phyloP scores from a whole-genome alignment of 1,284 basidiomycete species.

The Tremellales sp. region DNA sequence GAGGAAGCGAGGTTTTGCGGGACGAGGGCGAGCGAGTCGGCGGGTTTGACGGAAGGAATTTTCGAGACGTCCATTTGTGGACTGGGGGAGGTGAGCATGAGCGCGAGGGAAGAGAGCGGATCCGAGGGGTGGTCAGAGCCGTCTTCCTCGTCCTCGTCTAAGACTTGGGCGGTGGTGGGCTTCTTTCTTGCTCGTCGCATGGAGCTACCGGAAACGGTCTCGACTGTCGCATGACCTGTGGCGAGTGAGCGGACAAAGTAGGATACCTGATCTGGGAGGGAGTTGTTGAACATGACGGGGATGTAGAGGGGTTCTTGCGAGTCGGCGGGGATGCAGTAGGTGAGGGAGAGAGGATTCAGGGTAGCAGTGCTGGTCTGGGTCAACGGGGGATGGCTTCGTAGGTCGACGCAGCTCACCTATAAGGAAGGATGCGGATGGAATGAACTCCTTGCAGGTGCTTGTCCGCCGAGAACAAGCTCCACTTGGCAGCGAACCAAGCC shows the following conservation, averaged over 20 bases:
- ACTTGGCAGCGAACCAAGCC: conserved; percentile 9
- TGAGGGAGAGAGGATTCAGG: conserved; percentile 45
- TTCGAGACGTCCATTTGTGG: conserved; percentile 48
- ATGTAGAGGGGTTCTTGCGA: conserved; percentile 37
- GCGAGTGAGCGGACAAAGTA: conserved; percentile 74
- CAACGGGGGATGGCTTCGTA: background rate
- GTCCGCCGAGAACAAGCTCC: conserved; percentile 14
- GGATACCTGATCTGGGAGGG: conserved; percentile 65
- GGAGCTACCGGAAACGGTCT: conserved; percentile 22
- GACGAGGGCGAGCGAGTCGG: conserved; percentile 37
- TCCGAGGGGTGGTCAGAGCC: conserved; percentile 53
- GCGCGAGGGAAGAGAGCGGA: conserved; percentile 29
- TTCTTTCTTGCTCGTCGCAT: conserved; percentile 25
- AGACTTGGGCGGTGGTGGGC: conserved; percentile 18
- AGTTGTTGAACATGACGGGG: conserved; percentile 76
- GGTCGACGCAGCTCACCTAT: conserved; percentile 17
- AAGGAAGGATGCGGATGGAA: conserved; percentile 42
- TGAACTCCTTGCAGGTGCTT: conserved; percentile 41
- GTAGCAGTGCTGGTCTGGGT: conserved; percentile 35
- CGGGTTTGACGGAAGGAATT: conserved; percentile 38
- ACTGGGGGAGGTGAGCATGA: too few species aligned
- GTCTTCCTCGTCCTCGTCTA: conserved; percentile 56
- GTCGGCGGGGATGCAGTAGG: conserved; percentile 45
- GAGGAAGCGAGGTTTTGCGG: conserved; percentile 58
- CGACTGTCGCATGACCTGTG: conserved; percentile 17